Evolutionary conservation across 352 stramenopile genomes (phyloP).

Genomic region (Elongisporangium anandrum): DNA sequence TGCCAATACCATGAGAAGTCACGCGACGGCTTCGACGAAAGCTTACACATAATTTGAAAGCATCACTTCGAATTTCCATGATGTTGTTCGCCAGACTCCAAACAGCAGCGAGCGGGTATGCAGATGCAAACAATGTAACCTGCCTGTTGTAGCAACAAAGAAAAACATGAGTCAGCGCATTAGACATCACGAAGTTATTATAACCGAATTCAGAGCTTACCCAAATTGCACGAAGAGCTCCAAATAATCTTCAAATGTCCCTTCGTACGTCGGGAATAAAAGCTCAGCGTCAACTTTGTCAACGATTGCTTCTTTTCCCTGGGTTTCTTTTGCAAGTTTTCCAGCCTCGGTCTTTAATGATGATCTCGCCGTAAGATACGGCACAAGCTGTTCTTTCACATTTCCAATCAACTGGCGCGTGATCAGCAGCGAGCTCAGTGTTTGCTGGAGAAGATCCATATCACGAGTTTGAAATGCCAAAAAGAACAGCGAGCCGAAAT

Average conservation of each 20-base stretch:
- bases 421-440: constrained; percentile 79
- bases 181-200: not conserved
- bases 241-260: constrained; percentile 93
- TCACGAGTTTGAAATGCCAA: constrained; percentile 90
- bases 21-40: constrained; percentile 69
- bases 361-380: constrained; percentile 72
- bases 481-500: constrained; percentile 96
- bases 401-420: constrained; percentile 81
- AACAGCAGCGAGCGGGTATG: constrained; percentile 90
- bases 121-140: constrained; percentile 92
- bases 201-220: constrained; percentile 35
- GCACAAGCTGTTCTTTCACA: constrained; percentile 73
- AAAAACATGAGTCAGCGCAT: constrained; percentile 6
- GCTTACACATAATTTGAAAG: constrained; percentile 91
- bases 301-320: constrained; percentile 42
- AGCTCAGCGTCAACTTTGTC: constrained; percentile 76
- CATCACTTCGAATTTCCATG: constrained; percentile 93
- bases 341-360: constrained; percentile 80
- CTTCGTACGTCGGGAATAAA: constrained; percentile 77
- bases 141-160: constrained; percentile 49
- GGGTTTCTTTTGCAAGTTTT: constrained; percentile 61
- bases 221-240: constrained; percentile 92
- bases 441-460: constrained; percentile 89
- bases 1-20: constrained; percentile 83
- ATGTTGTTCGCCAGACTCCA: constrained; percentile 94